Evolutionary conservation across 768 basidiomycete genomes (phyloP).

Genomic region (Boletales sp.): DNA sequence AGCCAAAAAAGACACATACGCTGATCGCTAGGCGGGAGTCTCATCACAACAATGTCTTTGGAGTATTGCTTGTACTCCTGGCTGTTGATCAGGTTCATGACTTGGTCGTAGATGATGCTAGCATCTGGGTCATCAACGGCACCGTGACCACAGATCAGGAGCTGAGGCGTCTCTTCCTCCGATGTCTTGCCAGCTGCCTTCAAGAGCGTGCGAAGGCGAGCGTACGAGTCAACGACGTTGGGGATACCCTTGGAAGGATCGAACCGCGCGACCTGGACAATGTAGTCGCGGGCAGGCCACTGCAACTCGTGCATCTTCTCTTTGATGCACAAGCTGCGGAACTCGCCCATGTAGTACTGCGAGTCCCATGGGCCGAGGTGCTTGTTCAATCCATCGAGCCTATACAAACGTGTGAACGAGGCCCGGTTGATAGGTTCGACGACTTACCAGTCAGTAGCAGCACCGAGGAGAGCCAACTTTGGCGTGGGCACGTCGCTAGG

Average conservation of each 20-base stretch:
- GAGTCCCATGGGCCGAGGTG: conserved; percentile 75
- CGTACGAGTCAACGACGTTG: conserved; percentile 84
- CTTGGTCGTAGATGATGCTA: conserved; percentile 84
- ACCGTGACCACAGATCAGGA: conserved; percentile 86
- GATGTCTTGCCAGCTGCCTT: conserved; percentile 40
- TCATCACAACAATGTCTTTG: conserved; percentile 73
- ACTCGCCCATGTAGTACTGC: conserved; percentile 88
- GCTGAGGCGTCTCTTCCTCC: conserved; percentile 60
- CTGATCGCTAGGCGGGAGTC: conserved; percentile 80
- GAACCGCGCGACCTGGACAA: conserved; percentile 92
- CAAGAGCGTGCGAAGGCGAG: conserved; percentile 72
- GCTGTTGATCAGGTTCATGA: conserved; percentile 55
- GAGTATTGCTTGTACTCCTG: conserved; percentile 50
- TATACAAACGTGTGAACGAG: conserved; percentile 22
- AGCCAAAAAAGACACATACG: conserved; percentile 41
- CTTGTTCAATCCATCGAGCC: conserved; percentile 95
- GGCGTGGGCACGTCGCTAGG: conserved; percentile 76
- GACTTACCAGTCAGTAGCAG: conserved; percentile 80
- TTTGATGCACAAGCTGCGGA: conserved; percentile 69
- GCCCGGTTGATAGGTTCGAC: conserved; percentile 12
- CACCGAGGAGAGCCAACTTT: conserved; percentile 71
- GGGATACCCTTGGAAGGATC: conserved; percentile 86
- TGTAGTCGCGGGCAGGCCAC: conserved; percentile 81
- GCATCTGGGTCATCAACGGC: conserved; percentile 95
- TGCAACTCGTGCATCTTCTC: conserved; percentile 78